Conservation (phyloP, 495 filamentous ascomycete species). For the Hypoxylon rickii region DNA sequence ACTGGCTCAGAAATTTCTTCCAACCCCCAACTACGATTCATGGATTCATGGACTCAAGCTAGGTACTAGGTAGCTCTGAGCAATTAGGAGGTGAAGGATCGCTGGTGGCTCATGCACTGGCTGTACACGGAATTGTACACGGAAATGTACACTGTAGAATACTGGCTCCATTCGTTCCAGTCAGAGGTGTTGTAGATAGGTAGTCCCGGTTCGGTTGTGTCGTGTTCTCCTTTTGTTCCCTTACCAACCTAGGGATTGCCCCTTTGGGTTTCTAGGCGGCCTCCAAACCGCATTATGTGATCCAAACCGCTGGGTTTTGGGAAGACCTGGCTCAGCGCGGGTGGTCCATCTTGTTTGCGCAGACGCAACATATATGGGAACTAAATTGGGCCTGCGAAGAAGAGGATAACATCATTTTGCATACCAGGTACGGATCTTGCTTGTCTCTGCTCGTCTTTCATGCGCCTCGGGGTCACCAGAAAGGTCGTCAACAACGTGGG, state of each 20-base stretch:
- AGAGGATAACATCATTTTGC: slow-evolving; percentile 32
- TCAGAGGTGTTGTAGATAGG: too few relatives aligned
- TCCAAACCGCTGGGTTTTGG: slow-evolving; percentile 23
- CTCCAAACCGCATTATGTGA: slow-evolving; percentile 16
- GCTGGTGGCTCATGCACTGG: slow-evolving; percentile 1
- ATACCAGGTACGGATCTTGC: slow-evolving; percentile 30
- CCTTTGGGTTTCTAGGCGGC: slow-evolving; percentile 12
- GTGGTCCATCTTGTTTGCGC: slow-evolving; percentile 15
- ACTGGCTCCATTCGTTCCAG: too few relatives aligned
- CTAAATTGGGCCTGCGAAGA: slow-evolving; percentile 21
- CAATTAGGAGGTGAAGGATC: slow-evolving; percentile 19
- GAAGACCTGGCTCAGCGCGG: slow-evolving; percentile 10
- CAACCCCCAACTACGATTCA: too few relatives aligned
- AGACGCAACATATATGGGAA: slow-evolving; percentile 17
- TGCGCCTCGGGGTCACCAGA: slow-evolving; percentile 21
- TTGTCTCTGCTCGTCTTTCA: slow-evolving; percentile 12
- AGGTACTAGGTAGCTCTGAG: slow-evolving; percentile 7
- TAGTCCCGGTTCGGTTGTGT: not conserved
- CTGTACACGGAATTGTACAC: not conserved
- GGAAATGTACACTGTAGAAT: too few relatives aligned
- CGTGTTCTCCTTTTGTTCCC: not conserved
- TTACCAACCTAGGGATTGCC: not conserved
- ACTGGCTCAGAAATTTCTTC: too few relatives aligned
- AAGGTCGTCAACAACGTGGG: slow-evolving; percentile 30
- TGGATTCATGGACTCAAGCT: too few relatives aligned